Percentiles rank a stretch among this genome's conserved stretches.
Evolutionary conservation across 2,329 filamentous ascomycete species (phyloP).

Genomic region (Pseudocercospora vitis): DNA sequence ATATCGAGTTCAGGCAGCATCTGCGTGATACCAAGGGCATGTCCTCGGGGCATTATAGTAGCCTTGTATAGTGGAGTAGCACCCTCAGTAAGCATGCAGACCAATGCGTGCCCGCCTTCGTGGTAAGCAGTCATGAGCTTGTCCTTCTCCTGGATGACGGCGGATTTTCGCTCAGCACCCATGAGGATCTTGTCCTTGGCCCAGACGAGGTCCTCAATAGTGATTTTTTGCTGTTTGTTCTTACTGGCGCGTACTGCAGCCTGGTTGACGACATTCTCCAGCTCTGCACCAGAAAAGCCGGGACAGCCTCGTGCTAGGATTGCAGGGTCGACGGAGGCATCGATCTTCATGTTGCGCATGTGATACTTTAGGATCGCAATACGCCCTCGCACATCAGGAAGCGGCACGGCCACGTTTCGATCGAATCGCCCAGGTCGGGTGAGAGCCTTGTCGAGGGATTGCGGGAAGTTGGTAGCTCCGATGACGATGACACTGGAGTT

Average conservation of each 20-base stretch:
- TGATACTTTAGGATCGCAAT: constrained; percentile 93
- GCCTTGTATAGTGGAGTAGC: constrained; percentile 89
- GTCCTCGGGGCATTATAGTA: constrained; percentile 89
- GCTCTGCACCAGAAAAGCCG: constrained; percentile 90
- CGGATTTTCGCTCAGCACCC: constrained; percentile 87
- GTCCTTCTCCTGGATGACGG: constrained; percentile 88
- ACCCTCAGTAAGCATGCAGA: constrained; percentile 77
- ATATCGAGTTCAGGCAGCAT: constrained; percentile 89
- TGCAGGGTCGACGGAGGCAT: constrained; percentile 76
- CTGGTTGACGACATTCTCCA: constrained; percentile 96
- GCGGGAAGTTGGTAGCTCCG: constrained; percentile 92
- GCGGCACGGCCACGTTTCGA: constrained; percentile 80
- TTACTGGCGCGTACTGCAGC: constrained; percentile 94
- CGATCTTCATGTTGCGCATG: constrained; percentile 83
- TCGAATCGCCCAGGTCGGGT: constrained; percentile 95
- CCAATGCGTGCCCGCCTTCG: constrained; percentile 91
- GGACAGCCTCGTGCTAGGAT: constrained; percentile 83
- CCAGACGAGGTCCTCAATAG: constrained; percentile 85
- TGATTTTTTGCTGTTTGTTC: constrained; percentile 72
- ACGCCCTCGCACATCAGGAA: constrained; percentile 90
- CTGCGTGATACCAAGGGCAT: constrained; percentile 81
- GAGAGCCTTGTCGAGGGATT: constrained; percentile 90
- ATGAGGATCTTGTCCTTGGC: constrained; percentile 98
- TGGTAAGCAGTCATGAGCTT: constrained; percentile 95
- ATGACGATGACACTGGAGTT: constrained; percentile 93